Base-by-base conservation (phyloP, 1,139 yeast genomes). In the Pneumocystis murina region DNA sequence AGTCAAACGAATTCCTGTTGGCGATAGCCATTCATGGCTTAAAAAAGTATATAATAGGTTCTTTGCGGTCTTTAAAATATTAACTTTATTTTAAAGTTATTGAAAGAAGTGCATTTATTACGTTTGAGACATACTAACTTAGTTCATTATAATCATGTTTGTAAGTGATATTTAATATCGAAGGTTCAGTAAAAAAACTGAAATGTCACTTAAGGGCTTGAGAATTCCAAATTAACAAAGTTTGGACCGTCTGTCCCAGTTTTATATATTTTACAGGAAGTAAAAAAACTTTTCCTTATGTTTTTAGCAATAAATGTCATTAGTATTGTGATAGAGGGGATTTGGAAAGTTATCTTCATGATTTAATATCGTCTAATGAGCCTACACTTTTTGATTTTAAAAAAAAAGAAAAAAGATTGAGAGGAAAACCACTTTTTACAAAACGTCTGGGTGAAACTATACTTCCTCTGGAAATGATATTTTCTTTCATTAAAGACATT, bases 91-190 rank as follows among this genome's bases (percentile, higher is more conserved):
- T 24, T 14, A 48, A 41, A 48, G 55, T 4, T 48, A 7, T 76
- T 90, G 63, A 80, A 83, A 64, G 96, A 90, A 71, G 96, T 90
- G 2, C 81, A 86, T 68, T 81, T 89, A 57, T 70, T 82, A 61
- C 35, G 77, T 78, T 76, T 80, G 59, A 73, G 78, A 41, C 82
- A 81, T 67, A 78, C 82, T 33, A 87, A 89, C 71, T 78, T 89
- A 68, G 88, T 89, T 30, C 82, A 87, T 36, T 90, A 90, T 72
- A 89, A 89, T 71, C 96, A 90, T 74, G 96, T 89, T 40, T 90
- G 55, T 48, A 48, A 24, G 55, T 14, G 7, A 12, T 12, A 24
- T 8, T 12, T 12, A 24, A 24, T n/a, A 24, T 16, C 7, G 2
- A 10, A 2, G 24, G 3, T 8, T 3, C 20, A 24, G 8, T 12